These are phyloP conservation scores for Carex kokanica DNA, from an alignment of 176 grass and related monocot species.

Conservation along the genomic window DNA sequence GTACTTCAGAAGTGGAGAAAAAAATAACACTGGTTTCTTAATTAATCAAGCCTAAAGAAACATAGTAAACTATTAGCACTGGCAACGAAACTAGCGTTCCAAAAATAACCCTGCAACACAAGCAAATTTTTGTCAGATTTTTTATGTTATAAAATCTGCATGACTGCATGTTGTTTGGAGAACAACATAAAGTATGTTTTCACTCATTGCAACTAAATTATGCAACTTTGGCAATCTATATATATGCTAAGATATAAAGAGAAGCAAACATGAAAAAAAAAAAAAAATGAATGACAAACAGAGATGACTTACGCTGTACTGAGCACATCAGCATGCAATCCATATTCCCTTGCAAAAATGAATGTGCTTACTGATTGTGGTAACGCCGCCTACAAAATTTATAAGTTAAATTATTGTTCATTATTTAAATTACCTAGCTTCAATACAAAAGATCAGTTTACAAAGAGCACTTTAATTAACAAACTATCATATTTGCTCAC, in stretches of 20 bases:
- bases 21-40: constrained; percentile 12
- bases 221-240: neutral
- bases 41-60: constrained; percentile 46
- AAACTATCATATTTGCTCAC: neutral
- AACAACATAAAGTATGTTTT: neutral
- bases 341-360: constrained; percentile 76
- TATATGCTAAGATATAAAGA: neutral
- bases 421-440: neutral
- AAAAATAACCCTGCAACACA: constrained; percentile 66
- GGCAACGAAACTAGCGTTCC: constrained; percentile 68
- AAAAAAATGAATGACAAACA: neutral
- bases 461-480: neutral
- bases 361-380: constrained; percentile 74
- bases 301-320: constrained; percentile 61
- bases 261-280: neutral
- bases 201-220: neutral
- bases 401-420: neutral
- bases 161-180: neutral
- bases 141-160: neutral
- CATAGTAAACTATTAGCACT: constrained; percentile 53
- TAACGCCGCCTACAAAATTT: constrained; percentile 49
- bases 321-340: constrained; percentile 62
- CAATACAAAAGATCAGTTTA: neutral
- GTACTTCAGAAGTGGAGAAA: neutral
- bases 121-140: neutral